Evolutionary conservation across 2,329 filamentous ascomycete genomes (phyloP), one percentile per base, ranked within the genome.

Genomic region (Parafenestella ontariensis): DNA sequence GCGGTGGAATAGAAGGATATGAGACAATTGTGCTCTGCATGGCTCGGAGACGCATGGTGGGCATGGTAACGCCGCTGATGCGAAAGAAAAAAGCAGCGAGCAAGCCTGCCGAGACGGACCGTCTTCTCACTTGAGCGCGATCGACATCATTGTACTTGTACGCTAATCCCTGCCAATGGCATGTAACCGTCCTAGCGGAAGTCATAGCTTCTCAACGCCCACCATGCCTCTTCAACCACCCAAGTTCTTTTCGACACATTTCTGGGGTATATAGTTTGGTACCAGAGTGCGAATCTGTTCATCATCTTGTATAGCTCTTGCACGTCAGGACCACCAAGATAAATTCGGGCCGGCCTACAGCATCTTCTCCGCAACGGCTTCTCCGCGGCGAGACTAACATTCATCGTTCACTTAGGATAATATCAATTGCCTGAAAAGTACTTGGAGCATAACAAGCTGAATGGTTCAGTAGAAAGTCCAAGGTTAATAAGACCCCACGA

Each of bases 71-170:
- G 24, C 9, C 21, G 54, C 54, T 43, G 53, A 47, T 46, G 58
- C 54, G 58, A 50, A 52, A 51, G 31, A 54, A 52, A 44, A 56
- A 50, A 48, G 49, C 54, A 44, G 58, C 50, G 48, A 56, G 58
- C 56, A 63, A 52, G 53, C 56, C 53, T 50, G 63, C 63, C 56
- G 56, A 64, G 54, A 56, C 58, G 44, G 54, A 64, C 52, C 47
- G 55, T 57, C 61, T 46, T 50, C 44, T 54, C 48, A 20, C 44
- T 45, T 43, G 29, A 46, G 39, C 59, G 55, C 48, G 63, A 68
- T 68, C 65, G 53, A 58, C 62, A 59, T 34, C n/a, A 33, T 50
- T 49, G 45, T 37, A 42, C 34, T 50, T 49, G 45, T 37, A 42
- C 34, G 29, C 40, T 41, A 31, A 49, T 44, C 49, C 53, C 45